Conservation (phyloP, 306 rosid genomes). For the Citrullus mucosospermus region DNA sequence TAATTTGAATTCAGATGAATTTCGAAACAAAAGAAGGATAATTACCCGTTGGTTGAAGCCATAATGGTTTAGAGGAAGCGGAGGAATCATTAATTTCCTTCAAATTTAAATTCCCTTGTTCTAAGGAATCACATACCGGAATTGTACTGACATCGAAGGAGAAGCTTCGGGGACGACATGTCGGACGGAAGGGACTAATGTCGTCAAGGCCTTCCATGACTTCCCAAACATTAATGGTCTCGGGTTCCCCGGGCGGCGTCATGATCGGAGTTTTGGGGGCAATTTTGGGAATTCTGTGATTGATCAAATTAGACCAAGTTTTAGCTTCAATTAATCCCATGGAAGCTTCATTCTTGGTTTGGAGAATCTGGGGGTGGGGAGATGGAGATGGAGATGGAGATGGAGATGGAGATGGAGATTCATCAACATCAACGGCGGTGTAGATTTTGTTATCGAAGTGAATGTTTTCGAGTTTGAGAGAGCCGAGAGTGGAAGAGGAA, state of each 20-base stretch:
- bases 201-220: conserved; percentile 96
- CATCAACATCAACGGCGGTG: background rate
- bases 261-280: conserved; percentile 38
- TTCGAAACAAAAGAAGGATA: background rate
- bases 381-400: too few relatives aligned
- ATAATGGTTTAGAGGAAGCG: conserved; percentile 26
- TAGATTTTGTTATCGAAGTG: background rate
- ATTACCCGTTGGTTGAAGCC: conserved; percentile 22
- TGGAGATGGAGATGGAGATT: too few relatives aligned
- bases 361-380: background rate
- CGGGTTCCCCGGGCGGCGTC: conserved; percentile 75
- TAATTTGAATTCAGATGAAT: background rate
- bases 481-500: conserved; percentile 66
- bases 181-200: conserved; percentile 45
- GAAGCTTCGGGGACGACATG: conserved; percentile 46
- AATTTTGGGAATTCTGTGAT: conserved; percentile 47
- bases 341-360: conserved; percentile 16
- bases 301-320: conserved; percentile 73
- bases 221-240: conserved; percentile 77
- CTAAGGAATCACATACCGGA: conserved; percentile 10
- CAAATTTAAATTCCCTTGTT: conserved; percentile 21
- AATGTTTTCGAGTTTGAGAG: conserved; percentile 34
- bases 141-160: conserved; percentile 40
- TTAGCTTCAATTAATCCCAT: conserved; percentile 50
- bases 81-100: conserved; percentile 1